phyloP scores from a whole-genome alignment of 768 basidiomycete species.

The Crassisporium funariophilum region DNA sequence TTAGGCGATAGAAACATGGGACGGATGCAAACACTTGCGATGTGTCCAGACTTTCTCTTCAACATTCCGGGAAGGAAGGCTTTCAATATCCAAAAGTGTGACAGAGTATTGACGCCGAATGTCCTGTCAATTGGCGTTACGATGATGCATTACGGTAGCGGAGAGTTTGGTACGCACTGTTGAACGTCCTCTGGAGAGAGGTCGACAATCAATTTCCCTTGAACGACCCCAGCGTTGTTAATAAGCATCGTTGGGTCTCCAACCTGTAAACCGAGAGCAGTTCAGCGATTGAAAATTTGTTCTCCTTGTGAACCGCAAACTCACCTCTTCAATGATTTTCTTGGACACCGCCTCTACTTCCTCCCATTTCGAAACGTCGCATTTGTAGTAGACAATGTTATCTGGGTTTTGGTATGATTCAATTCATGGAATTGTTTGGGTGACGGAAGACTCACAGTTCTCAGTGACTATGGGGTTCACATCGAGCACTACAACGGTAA shows the following conservation, averaged over 20 bases:
- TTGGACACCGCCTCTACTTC: constrained; percentile 79
- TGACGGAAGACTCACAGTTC: constrained; percentile 54
- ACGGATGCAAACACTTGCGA: constrained; percentile 50
- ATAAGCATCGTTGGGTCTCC: constrained; percentile 88
- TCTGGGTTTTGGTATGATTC: constrained; percentile 40
- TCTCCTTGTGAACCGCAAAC: constrained; percentile 5
- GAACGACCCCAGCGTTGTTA: constrained; percentile 94
- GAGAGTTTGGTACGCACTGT: constrained; percentile 51
- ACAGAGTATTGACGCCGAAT: constrained; percentile 83
- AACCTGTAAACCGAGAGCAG: constrained; percentile 48
- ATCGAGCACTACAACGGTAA: constrained; percentile 85
- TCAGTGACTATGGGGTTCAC: constrained; percentile 75
- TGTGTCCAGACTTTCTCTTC: constrained; percentile 75
- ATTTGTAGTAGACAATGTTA: constrained; percentile 84
- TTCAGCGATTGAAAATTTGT: constrained; percentile 1
- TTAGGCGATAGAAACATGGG: constrained; percentile 2
- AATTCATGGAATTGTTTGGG: constrained; percentile 1
- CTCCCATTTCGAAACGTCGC: constrained; percentile 89
- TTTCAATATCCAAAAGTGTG: constrained; percentile 92
- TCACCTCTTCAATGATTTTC: constrained; percentile 76
- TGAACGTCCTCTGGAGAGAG: constrained; percentile 74
- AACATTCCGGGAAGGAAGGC: constrained; percentile 92
- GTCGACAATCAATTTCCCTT: constrained; percentile 86
- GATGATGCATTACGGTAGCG: background rate
- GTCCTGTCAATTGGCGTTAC: constrained; percentile 58